phyloP scores from a whole-genome alignment of 768 basidiomycete species.

The Coprinellus micaceus region DNA sequence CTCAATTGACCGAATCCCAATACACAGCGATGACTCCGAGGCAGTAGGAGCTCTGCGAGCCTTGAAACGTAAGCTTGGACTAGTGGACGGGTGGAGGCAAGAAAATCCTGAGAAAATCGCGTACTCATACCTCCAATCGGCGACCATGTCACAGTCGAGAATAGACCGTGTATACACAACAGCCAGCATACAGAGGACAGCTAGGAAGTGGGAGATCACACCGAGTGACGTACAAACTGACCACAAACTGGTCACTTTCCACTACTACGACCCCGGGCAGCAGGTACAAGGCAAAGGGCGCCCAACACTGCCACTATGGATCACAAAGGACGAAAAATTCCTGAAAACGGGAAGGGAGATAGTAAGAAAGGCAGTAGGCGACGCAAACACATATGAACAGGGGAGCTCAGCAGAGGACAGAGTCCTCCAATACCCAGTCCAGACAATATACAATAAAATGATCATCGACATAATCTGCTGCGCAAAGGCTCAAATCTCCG shows the following conservation, averaged over 20 bases:
- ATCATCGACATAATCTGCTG: background rate
- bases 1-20: conserved; percentile 31
- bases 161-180: conserved; percentile 30
- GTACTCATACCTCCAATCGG: conserved; percentile 22
- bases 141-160: conserved; percentile 16
- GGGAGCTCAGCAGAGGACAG: no score
- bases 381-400: background rate
- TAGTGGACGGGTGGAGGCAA: conserved; percentile 28
- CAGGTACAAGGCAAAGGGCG: conserved; percentile 25
- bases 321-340: conserved; percentile 16
- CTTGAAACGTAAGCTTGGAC: conserved; percentile 12
- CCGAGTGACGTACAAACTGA: conserved; percentile 18
- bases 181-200: conserved; percentile 2
- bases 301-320: conserved; percentile 20
- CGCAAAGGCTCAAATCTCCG: conserved; percentile 2
- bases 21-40: conserved; percentile 8
- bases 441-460: background rate
- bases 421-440: background rate
- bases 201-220: conserved; percentile 23
- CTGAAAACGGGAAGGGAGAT: conserved; percentile 2
- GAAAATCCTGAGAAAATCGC: conserved; percentile 14
- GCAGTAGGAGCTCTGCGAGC: conserved; percentile 15
- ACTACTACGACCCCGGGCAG: conserved; percentile 13
- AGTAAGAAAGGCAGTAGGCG: background rate
- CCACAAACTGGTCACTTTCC: conserved; percentile 22